Evolutionary conservation across 495 filamentous ascomycete species (phyloP).

Genomic region (Thermochaetoides thermophila): DNA sequence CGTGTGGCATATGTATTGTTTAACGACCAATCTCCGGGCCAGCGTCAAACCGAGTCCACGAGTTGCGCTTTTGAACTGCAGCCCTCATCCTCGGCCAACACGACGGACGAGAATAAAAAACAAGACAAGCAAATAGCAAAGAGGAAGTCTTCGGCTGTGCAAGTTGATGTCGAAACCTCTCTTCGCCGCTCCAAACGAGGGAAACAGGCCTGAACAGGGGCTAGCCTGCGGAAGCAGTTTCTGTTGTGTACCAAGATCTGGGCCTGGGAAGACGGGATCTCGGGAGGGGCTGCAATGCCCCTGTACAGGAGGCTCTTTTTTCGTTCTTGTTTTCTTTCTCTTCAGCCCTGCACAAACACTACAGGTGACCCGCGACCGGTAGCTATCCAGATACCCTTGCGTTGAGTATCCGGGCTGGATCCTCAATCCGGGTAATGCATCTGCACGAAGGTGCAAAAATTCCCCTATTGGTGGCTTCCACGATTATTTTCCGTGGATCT

Average conservation of each 20-base stretch:
- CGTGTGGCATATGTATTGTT: slow-evolving; percentile 51
- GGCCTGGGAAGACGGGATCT: slow-evolving; percentile 6
- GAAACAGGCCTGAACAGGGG: slow-evolving; percentile 8
- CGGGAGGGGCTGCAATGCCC: slow-evolving; percentile 9
- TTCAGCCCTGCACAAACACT: slow-evolving; percentile 14
- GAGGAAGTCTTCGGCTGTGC: slow-evolving; percentile 17
- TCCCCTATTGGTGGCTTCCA: slow-evolving; percentile 18
- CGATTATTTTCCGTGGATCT: slow-evolving; percentile 11
- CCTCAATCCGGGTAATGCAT: not conserved
- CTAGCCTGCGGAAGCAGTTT: too few relatives aligned
- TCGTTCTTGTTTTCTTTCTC: too few relatives aligned
- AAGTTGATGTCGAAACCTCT: slow-evolving; percentile 7
- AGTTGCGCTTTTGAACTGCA: too few relatives aligned
- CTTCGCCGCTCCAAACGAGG: slow-evolving; percentile 19
- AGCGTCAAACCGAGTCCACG: too few relatives aligned
- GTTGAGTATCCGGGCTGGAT: not conserved
- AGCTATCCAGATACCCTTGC: slow-evolving; percentile 10
- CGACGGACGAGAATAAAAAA: slow-evolving; percentile 1
- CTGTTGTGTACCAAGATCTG: too few relatives aligned
- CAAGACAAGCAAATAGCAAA: slow-evolving; percentile 14
- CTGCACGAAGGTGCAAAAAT: slow-evolving; percentile 5
- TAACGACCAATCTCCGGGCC: too few relatives aligned
- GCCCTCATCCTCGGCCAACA: slow-evolving; percentile 2
- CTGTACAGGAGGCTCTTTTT: slow-evolving; percentile 1
- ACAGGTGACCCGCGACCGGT: slow-evolving; percentile 6